Evolutionary conservation across 345 rosid species (phyloP).

Genomic region (Rhizophora mangle): DNA sequence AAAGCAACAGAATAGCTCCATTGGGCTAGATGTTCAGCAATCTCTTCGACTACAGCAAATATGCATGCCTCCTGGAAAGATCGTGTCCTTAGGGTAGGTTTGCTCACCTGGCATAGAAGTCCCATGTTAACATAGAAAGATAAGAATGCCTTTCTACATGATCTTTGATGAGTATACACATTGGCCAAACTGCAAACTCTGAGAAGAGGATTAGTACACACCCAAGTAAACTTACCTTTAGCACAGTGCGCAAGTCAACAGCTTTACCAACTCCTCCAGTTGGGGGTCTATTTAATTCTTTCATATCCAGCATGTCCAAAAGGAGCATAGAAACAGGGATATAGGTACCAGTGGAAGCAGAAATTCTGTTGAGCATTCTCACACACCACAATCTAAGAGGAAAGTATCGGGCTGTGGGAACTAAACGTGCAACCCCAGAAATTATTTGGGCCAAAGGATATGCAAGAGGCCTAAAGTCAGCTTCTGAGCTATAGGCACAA

Average conservation of each 20-base stretch:
- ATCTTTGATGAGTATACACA: neutral
- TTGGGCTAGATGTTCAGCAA: conserved; percentile 84
- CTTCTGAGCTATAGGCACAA: conserved; percentile 62
- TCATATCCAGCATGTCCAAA: conserved; percentile 97
- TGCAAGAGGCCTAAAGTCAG: conserved; percentile 80
- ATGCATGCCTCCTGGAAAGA: conserved; percentile 95
- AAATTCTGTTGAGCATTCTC: conserved; percentile 84
- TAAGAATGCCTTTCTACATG: neutral
- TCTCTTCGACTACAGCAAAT: conserved; percentile 75
- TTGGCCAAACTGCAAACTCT: neutral
- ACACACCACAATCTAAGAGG: conserved; percentile 90
- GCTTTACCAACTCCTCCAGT: conserved; percentile 89
- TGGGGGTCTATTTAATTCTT: conserved; percentile 76
- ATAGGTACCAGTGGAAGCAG: conserved; percentile 67
- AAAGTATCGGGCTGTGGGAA: conserved; percentile 89
- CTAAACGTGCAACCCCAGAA: conserved; percentile 83
- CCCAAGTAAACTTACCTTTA: conserved; percentile 51
- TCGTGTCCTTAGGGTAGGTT: conserved; percentile 77
- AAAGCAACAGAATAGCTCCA: conserved; percentile 87
- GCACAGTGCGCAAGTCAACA: conserved; percentile 60
- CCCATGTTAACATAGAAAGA: conserved; percentile 9
- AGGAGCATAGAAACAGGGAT: conserved; percentile 91
- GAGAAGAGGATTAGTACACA: neutral
- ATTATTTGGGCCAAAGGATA: conserved; percentile 88
- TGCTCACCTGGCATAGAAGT: conserved; percentile 54